phyloP scores from a whole-genome alignment of 306 rosid species.

The Hylodesmum podocarpum region DNA sequence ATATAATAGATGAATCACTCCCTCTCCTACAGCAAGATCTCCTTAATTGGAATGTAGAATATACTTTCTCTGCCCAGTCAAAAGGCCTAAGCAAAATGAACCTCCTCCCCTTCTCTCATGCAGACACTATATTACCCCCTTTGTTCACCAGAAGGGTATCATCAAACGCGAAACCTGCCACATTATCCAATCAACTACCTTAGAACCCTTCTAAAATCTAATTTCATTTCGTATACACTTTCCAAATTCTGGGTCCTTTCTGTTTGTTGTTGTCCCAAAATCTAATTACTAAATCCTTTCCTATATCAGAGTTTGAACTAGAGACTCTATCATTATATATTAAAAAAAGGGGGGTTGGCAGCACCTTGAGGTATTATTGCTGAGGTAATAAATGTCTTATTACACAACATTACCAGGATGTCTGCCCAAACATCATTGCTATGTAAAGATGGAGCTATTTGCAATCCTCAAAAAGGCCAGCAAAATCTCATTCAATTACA shows the following conservation, averaged over 20 bases:
- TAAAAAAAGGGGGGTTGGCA: background rate
- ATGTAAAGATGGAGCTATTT: background rate
- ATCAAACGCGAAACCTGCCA: background rate
- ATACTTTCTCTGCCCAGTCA: background rate
- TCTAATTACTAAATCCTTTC: background rate
- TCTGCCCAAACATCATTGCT: background rate
- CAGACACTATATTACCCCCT: background rate
- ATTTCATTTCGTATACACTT: background rate
- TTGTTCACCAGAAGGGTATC: background rate
- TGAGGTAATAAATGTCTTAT: background rate
- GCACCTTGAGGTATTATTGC: background rate
- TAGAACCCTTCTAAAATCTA: background rate
- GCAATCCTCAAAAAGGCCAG: background rate
- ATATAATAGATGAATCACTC: background rate
- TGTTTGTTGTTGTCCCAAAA: background rate
- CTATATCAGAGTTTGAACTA: background rate
- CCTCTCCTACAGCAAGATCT: background rate
- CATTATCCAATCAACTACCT: background rate
- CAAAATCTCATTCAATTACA: background rate
- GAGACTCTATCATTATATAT: background rate
- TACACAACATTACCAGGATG: background rate
- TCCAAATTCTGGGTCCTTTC: background rate
- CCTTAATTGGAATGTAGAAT: background rate
- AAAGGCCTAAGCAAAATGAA: background rate
- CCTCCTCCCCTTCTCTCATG: background rate